These are phyloP conservation scores for Pythium apleroticum DNA, from an alignment of 352 stramenopile genomes.

Conservation along the genomic window DNA sequence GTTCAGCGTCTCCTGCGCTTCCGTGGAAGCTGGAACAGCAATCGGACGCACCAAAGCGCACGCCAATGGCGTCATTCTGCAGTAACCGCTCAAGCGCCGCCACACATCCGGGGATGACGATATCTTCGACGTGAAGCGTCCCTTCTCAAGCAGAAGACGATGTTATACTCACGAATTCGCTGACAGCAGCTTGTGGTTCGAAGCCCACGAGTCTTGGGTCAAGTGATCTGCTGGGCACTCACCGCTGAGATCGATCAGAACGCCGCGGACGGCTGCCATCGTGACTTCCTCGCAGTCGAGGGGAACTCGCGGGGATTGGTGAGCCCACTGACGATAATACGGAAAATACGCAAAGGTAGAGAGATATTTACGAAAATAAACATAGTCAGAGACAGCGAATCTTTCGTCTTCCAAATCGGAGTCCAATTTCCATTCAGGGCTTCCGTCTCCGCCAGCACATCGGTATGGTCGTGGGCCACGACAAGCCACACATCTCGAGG, in stretches of 20 bases:
- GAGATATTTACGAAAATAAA: not conserved
- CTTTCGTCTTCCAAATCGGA: no score
- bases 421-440: no score
- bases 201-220: not conserved
- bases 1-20: not conserved
- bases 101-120: constrained; percentile 39
- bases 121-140: constrained; percentile 55
- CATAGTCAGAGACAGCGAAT: not conserved
- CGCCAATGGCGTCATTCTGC: constrained; percentile 26
- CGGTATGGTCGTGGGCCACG: no score
- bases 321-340: not conserved
- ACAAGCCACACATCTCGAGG: no score
- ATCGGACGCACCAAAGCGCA: constrained; percentile 47
- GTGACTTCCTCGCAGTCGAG: not conserved
- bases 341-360: not conserved
- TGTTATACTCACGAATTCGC: not conserved
- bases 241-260: constrained; percentile 62
- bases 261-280: constrained; percentile 37
- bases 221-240: constrained; percentile 9
- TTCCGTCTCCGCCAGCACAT: no score
- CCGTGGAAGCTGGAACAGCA: constrained; percentile 4
- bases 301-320: not conserved
- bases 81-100: constrained; percentile 43
- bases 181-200: not conserved
- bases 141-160: constrained; percentile 24